These are phyloP conservation scores for Pestalotiopsis sp. DNA, from an alignment of 2,329 filamentous ascomycete genomes.

Conservation along the genomic window DNA sequence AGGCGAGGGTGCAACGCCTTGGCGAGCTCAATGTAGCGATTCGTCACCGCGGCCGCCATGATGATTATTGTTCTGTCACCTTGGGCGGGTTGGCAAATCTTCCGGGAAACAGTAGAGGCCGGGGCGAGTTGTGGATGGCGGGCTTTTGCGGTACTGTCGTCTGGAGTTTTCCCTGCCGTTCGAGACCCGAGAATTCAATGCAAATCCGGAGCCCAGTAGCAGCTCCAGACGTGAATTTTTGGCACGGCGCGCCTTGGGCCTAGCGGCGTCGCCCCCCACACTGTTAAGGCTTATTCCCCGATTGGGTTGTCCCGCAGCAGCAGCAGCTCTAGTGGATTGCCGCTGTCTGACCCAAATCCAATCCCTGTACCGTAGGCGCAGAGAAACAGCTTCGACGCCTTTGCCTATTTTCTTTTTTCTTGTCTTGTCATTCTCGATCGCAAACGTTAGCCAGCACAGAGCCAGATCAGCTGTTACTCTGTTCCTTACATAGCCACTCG, in stretches of 20 bases:
- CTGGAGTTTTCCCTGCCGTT: not conserved
- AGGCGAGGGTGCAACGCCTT: conserved; percentile 77
- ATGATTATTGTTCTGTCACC: not conserved
- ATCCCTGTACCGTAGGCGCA: not conserved
- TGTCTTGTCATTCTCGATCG: not conserved
- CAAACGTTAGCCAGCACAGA: not conserved
- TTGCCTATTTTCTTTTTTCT: not conserved
- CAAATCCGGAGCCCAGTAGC: not conserved
- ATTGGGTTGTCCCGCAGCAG: not conserved
- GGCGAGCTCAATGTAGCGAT: conserved; percentile 59
- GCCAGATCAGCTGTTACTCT: not conserved
- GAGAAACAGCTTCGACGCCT: not conserved
- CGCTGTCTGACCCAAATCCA: not conserved
- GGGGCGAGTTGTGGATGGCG: not conserved
- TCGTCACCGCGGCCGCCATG: conserved; percentile 23
- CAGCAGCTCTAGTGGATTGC: not conserved
- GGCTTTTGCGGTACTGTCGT: not conserved
- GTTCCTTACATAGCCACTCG: not conserved
- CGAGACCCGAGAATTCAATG: not conserved
- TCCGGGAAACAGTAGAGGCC: not conserved
- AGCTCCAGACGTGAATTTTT: conserved; percentile 7
- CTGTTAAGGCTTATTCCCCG: not conserved
- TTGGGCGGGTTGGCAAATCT: not conserved
- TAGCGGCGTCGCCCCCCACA: not conserved
- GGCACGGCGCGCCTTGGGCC: not conserved